A percentile compares a stretch with the other conserved stretches of the same genome.
Conservation (phyloP, 2,329 filamentous ascomycete species). For the Tricladium varicosporioides region DNA sequence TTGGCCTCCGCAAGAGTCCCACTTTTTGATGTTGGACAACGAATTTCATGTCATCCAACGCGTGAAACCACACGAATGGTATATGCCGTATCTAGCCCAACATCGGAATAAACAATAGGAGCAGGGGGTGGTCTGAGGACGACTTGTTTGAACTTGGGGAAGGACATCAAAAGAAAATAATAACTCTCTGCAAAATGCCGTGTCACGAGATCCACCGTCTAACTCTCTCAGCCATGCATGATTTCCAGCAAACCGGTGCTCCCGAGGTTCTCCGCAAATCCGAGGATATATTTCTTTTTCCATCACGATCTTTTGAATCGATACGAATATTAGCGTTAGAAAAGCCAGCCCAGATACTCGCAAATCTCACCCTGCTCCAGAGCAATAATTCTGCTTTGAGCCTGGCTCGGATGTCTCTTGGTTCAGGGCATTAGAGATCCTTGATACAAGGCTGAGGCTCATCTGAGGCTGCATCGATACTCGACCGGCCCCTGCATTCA, state of each 20-base stretch:
- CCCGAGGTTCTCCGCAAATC: slow-evolving; percentile 11
- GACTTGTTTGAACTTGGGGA: neutral
- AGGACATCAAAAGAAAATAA: neutral
- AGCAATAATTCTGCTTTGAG: neutral
- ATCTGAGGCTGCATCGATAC: slow-evolving; percentile 3
- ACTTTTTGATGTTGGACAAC: slow-evolving; percentile 6
- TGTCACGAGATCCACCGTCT: slow-evolving; percentile 5
- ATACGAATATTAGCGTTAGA: no score
- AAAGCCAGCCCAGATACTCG: no score
- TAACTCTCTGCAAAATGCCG: neutral
- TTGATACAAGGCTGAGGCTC: slow-evolving; percentile 19
- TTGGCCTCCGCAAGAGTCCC: neutral
- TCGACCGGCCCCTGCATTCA: slow-evolving; percentile 6
- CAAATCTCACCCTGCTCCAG: neutral
- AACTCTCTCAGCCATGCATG: slow-evolving; percentile 14
- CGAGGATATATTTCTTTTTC: neutral
- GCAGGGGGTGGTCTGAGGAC: slow-evolving; percentile 7
- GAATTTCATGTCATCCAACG: neutral
- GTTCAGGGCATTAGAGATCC: neutral
- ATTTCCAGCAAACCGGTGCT: slow-evolving; percentile 6
- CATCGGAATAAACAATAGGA: neutral
- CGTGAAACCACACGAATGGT: slow-evolving; percentile 7
- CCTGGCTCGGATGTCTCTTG: neutral
- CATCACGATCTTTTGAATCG: neutral
- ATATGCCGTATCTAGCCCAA: neutral